These are phyloP conservation scores for Paraphoma sp. DNA, from an alignment of 2,329 filamentous ascomycete species.

Conservation along the genomic window DNA sequence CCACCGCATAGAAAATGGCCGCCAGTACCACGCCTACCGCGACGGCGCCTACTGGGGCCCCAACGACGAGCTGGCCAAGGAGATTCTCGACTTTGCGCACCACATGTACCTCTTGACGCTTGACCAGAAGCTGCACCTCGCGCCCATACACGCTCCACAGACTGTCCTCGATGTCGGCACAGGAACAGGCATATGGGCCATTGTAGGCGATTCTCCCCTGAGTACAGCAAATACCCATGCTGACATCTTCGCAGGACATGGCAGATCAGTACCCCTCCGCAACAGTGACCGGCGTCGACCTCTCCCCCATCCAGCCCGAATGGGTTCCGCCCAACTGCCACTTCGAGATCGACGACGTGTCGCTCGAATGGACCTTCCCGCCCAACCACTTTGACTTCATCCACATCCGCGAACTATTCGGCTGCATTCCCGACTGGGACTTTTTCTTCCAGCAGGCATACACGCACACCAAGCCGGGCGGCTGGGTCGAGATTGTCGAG, in stretches of 20 bases:
- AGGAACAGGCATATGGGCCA: slow-evolving; percentile 48
- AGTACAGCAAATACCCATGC: not conserved
- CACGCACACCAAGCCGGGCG: slow-evolving; percentile 48
- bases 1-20: slow-evolving; percentile 48
- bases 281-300: slow-evolving; percentile 52
- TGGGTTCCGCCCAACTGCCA: slow-evolving; percentile 56
- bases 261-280: slow-evolving; percentile 39
- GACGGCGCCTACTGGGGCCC: slow-evolving; percentile 50
- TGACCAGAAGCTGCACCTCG: slow-evolving; percentile 43
- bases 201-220: slow-evolving; percentile 15
- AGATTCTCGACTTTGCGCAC: slow-evolving; percentile 54
- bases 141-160: slow-evolving; percentile 39
- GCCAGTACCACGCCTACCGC: slow-evolving; percentile 46
- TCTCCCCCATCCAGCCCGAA: slow-evolving; percentile 58
- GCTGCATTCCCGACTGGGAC: slow-evolving; percentile 55
- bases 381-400: slow-evolving; percentile 52
- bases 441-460: slow-evolving; percentile 49
- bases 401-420: slow-evolving; percentile 55
- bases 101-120: slow-evolving; percentile 47
- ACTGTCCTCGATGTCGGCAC: slow-evolving; percentile 44
- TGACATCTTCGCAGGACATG: slow-evolving; percentile 23
- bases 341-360: slow-evolving; percentile 57
- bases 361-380: slow-evolving; percentile 50
- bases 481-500: slow-evolving; percentile 54
- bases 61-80: slow-evolving; percentile 52